Evolutionary conservation across 169 alveolate genomes (phyloP), one percentile per base, ranked within the genome.

Genomic region (Nephromyces sp.): DNA sequence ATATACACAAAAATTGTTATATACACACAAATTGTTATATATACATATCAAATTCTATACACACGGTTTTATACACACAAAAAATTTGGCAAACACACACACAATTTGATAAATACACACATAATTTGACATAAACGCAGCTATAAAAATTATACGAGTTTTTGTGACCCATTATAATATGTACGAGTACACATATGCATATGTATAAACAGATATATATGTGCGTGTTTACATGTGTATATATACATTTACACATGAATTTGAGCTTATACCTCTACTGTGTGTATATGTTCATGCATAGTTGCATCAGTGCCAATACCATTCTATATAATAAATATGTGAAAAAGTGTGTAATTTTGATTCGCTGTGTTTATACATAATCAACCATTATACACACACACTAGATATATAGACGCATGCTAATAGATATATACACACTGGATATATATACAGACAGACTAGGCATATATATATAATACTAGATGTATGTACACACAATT

Each of bases 271-370:
- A 89, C 95, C 83, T 96, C 96, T 29, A 96, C 84, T 52, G 96
- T 95, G 68, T 93, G 92, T 21, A 96, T 96, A 80, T 96, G 99
- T 68, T 96, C 98, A 77, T 95, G 98, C 91, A 95, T 96, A 1
- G 99, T 96, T 5, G 99, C 99, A 81, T 96, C 99, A 1, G 99
- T 96, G 5, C 99, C 99, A 52, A 95, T 94, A 6, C 98, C 98
- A 80, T 95, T 88, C 83, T 84, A 75, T 25, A 53, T 25, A 32
- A 4, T 5, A 53, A 43, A n/a, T n/a, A n/a, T n/a, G n/a, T n/a
- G n/a, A n/a, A n/a, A n/a, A n/a, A n/a, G n/a, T n/a, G n/a, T n/a
- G n/a, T n/a, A n/a, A n/a, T n/a, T n/a, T n/a, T n/a, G n/a, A n/a
- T n/a, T n/a, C n/a, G n/a, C n/a, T n/a, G n/a, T n/a, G n/a, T n/a